Evolutionary conservation across 208 protist species (phyloP).

Genomic region (Trypanosoma congolense): DNA sequence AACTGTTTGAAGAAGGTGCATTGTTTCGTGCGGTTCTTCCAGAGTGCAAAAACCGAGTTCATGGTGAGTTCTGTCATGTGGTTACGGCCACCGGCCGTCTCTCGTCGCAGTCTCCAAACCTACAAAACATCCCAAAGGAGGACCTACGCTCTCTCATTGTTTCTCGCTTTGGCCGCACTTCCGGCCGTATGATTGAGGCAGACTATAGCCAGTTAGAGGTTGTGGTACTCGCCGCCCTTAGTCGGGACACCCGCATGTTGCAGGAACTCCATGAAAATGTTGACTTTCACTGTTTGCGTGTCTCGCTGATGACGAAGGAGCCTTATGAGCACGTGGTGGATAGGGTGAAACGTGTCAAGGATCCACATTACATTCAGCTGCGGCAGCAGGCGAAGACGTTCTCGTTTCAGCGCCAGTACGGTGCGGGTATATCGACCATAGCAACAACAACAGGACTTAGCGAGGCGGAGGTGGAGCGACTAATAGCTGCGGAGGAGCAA

Average conservation of each 20-base stretch:
- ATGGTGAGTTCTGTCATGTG: slow-evolving; percentile 86
- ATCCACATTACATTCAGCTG: slow-evolving; percentile 83
- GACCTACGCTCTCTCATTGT: slow-evolving; percentile 76
- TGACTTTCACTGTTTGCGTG: slow-evolving; percentile 88
- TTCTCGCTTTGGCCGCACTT: slow-evolving; percentile 68
- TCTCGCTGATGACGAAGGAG: slow-evolving; percentile 87
- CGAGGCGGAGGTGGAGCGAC: slow-evolving; percentile 75
- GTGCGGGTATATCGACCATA: slow-evolving; percentile 77
- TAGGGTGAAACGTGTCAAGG: slow-evolving; percentile 78
- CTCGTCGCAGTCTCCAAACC: slow-evolving; percentile 83
- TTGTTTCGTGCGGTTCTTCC: slow-evolving; percentile 84
- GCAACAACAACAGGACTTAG: slow-evolving; percentile 81
- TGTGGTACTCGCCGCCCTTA: slow-evolving; percentile 84
- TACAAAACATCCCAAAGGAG: slow-evolving; percentile 88
- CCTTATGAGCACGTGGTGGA: slow-evolving; percentile 84
- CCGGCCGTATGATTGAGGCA: slow-evolving; percentile 86
- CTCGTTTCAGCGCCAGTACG: slow-evolving; percentile 90
- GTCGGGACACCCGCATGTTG: slow-evolving; percentile 82
- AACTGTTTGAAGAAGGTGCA: slow-evolving; percentile 85
- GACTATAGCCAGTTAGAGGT: slow-evolving; percentile 91
- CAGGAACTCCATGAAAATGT: slow-evolving; percentile 80
- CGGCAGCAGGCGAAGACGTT: slow-evolving; percentile 91
- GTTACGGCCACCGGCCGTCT: slow-evolving; percentile 86
- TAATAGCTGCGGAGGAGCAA: slow-evolving; percentile 81
- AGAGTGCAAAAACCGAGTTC: slow-evolving; percentile 78